Conservation (phyloP, 1,139 yeast genomes). For the Kurtzmaniella quercitrusa region DNA sequence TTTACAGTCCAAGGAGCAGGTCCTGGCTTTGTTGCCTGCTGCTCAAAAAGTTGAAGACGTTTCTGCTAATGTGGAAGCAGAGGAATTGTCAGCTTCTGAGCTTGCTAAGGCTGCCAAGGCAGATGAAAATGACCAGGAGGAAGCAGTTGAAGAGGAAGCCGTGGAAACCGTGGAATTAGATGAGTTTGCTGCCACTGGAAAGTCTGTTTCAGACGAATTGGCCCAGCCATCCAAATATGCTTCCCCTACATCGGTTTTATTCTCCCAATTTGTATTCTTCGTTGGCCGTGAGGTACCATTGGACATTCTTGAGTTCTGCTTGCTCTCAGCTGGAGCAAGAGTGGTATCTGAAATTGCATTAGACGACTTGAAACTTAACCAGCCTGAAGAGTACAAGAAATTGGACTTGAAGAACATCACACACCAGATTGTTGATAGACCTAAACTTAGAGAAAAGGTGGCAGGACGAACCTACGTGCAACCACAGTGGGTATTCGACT, state of each 20-base stretch:
- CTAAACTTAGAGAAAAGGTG: constrained; percentile 68
- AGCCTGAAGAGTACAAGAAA: constrained; percentile 35
- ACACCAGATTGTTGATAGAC: constrained; percentile 93
- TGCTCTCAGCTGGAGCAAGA: constrained; percentile 83
- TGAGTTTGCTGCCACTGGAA: constrained; percentile 58
- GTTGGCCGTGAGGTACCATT: constrained; percentile 95
- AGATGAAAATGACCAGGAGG: constrained; percentile 38
- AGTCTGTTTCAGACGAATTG: constrained; percentile 70
- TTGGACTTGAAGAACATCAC: constrained; percentile 70
- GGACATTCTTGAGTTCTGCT: constrained; percentile 84
- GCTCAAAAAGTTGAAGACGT: constrained; percentile 8
- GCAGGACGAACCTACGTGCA: constrained; percentile 92
- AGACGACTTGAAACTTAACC: constrained; percentile 59
- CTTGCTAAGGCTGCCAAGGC: constrained; percentile 49
- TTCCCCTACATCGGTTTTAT: constrained; percentile 58
- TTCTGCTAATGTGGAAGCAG: constrained; percentile 29
- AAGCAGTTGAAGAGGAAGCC: constrained; percentile 35
- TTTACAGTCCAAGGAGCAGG: constrained; percentile 42
- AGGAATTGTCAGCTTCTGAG: constrained; percentile 39
- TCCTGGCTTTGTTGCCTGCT: constrained; percentile 39
- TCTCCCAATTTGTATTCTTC: constrained; percentile 72
- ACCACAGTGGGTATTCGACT: constrained; percentile 98
- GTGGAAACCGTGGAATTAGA: constrained; percentile 55
- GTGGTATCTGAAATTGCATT: constrained; percentile 82
- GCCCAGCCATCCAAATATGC: constrained; percentile 71